Base-by-base conservation (phyloP, 1,284 basidiomycete species). In the Cerioporus squamosus region DNA sequence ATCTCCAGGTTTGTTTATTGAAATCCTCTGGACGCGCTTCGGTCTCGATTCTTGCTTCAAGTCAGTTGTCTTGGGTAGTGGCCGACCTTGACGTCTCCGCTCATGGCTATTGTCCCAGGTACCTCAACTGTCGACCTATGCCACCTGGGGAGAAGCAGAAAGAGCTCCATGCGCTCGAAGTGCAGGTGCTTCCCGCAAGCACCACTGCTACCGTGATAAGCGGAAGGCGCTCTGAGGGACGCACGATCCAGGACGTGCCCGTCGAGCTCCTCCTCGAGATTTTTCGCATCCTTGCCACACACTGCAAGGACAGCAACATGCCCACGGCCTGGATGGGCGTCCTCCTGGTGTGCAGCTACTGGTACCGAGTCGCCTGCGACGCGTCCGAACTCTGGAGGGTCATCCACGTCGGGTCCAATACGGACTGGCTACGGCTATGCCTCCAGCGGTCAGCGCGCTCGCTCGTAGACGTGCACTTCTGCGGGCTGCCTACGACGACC, bases 341-440 rank as follows among this genome's bases (percentile, higher is more conserved):
- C 10, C 45, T 54, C 7, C 53, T 55, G 8, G 54, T 51, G 2
- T 55, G 54, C 43, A 40, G 33, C 40, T 8, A 44, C n/a, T 55
- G 54, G 54, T 24, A 50, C 12, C 23, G 8, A 15, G 24, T 55
- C n/a, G 54, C 54, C 15, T 50, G 31, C 22, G 31, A 40, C 10
- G 24, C 42, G 40, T 18, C 47, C 7, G 20, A 23, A 24, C 42
- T 55, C 2, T 55, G 54, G 54, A 18, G 40, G 17, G 54, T 50
- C 12, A 51, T 55, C 23, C 43, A 50, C 48, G 54, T 55, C 40
- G 48, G 20, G 18, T 33, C 47, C 18, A 45, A 55, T 43, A 31
- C 12, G 3, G 24, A 51, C 42, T 55, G 54, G 54, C 48, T 55
- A 9, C 48, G 29, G 5, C 17, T 51, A 6, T 55, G 54, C 33